A percentile compares a stretch with the other conserved stretches of the same genome.
Conservation (phyloP, 768 basidiomycete species). For the Pleurotus citrinopileatus region DNA sequence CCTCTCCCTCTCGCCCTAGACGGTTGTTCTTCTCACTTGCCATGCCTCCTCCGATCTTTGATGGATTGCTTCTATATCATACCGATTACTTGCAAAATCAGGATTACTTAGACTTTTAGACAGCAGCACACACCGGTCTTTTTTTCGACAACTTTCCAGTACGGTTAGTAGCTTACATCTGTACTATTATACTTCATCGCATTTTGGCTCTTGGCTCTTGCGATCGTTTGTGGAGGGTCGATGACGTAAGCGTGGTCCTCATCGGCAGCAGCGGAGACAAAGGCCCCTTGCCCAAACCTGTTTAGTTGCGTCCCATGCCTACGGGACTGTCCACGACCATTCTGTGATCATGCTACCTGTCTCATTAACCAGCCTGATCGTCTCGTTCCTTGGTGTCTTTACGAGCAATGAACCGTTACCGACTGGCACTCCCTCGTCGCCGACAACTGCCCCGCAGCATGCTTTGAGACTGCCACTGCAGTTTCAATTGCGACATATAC, state of each 20-base stretch:
- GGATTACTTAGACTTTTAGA: not conserved
- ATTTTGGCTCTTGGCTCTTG: no score
- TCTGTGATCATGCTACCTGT: constrained; percentile 37
- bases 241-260: not conserved
- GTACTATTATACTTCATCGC: not conserved
- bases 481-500: constrained; percentile 62
- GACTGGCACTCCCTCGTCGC: constrained; percentile 10
- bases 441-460: constrained; percentile 9
- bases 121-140: no score
- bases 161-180: not conserved
- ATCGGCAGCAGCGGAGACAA: no score
- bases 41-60: not conserved
- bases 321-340: no score
- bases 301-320: no score
- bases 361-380: constrained; percentile 45
- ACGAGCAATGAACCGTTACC: constrained; percentile 11
- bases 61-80: not conserved
- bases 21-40: not conserved
- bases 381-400: constrained; percentile 36
- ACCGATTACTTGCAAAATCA: no score
- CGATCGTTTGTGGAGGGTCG: no score
- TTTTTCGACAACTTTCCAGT: not conserved
- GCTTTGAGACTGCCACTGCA: constrained; percentile 22
- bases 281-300: no score
- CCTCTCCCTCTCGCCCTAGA: not conserved